Evolutionary conservation across 176 grass and related monocot species (phyloP).

Genomic region (Tillandsia leiboldiana): DNA sequence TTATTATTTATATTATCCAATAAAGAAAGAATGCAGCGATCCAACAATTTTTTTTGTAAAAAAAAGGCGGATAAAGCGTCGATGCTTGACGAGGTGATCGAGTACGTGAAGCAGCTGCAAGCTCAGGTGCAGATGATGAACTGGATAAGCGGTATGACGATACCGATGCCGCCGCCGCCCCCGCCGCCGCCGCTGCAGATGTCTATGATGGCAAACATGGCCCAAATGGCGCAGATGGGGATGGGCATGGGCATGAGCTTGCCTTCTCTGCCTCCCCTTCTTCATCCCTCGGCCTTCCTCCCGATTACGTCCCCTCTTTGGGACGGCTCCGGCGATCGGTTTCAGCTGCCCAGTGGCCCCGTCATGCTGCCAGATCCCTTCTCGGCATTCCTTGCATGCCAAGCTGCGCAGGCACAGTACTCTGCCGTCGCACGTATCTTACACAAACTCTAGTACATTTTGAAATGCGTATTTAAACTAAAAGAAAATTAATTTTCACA

Average conservation of each 20-base stretch:
- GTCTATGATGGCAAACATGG: slow-evolving; percentile 76
- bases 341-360: slow-evolving; percentile 12
- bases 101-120: slow-evolving; percentile 92
- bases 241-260: slow-evolving; percentile 54
- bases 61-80: slow-evolving; percentile 86
- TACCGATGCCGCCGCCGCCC: slow-evolving; percentile 34
- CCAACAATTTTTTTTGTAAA: background rate
- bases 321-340: slow-evolving; percentile 9
- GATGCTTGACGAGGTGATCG: slow-evolving; percentile 96
- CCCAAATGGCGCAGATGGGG: slow-evolving; percentile 54
- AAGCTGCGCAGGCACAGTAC: slow-evolving; percentile 24
- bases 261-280: slow-evolving; percentile 18
- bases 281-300: slow-evolving; percentile 38
- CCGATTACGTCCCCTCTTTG: slow-evolving; percentile 15
- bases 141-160: slow-evolving; percentile 75
- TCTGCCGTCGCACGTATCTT: slow-evolving; percentile 23
- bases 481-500: background rate
- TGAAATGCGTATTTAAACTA: background rate
- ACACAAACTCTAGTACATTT: background rate
- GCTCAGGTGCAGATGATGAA: slow-evolving; percentile 71
- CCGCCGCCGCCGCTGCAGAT: slow-evolving; percentile 53
- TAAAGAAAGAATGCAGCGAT: background rate
- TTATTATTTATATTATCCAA: background rate
- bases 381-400: slow-evolving; percentile 46
- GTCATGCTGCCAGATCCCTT: slow-evolving; percentile 37